Base-by-base conservation (phyloP, 1,284 basidiomycete species). In the Vanrija sp. region DNA sequence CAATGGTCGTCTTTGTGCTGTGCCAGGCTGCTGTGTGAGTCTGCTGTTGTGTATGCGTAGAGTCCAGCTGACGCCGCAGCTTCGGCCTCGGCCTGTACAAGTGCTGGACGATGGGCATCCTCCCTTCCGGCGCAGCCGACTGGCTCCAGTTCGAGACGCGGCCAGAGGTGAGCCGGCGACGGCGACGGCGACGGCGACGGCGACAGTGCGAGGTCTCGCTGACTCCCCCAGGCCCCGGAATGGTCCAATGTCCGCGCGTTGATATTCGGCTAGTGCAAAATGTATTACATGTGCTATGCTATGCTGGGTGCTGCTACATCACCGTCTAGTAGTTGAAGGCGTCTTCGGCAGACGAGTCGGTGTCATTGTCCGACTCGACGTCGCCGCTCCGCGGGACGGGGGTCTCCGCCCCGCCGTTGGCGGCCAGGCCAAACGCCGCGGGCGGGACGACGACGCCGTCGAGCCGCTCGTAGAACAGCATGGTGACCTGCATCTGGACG, bases 81-180 rank as follows among this genome's bases (percentile, higher is more conserved):
- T 80, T 94, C 19, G 83, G 79, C 5, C 83, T 94, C 29, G 91
- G 91, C 0, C 75, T 94, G 34, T 95, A 88, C 86, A 95, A 95
- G 74, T 93, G 90, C 75, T 84, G 85, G 47, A 84, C 86, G 0
- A 92, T 95, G 90, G 91, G 91, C 2, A 79, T 95, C 52, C 75
- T 95, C 26, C 91, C 91, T 0, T 87, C 85, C 2, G 89, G 91
- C 1, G 88, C 90, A 0, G 89, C 87, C 4, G 91, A 95, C 76
- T 95, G 91, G 90, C 78, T 93, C 51, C 90, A 89, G 21, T 94
- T 94, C 67, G 91, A 94, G 78, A 87, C 84, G 4, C 79, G 91
- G 65, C 65, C 78, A 34, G 34, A 34, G 71, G 89, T 91, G 65
- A 64, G 87, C 79, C 8, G 2, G 40, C 18, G 38, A 21, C 25